These are phyloP conservation scores for Colletotrichum truncatum DNA, from an alignment of 2,329 filamentous ascomycete species.

Conservation along the genomic window DNA sequence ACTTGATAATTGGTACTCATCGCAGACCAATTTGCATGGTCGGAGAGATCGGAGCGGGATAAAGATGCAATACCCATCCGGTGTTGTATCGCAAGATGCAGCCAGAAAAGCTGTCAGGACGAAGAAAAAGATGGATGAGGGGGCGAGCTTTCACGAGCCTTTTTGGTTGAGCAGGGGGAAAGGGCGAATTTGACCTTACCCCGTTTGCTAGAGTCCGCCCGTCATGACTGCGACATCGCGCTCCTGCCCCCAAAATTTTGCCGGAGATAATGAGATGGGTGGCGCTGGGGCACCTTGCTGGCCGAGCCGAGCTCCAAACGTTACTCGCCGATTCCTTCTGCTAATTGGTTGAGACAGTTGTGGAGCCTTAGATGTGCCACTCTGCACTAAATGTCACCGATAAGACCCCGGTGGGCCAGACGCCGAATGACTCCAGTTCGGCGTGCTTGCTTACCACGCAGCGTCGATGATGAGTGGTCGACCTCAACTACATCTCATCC, in stretches of 20 bases:
- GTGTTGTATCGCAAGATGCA: not conserved
- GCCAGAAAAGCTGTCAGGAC: not conserved
- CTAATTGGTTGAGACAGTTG: slow-evolving; percentile 11
- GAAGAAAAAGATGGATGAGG: not conserved
- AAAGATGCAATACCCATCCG: slow-evolving; percentile 5
- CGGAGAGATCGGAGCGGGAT: slow-evolving; percentile 15
- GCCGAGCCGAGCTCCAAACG: slow-evolving; percentile 12
- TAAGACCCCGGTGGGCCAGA: slow-evolving; percentile 23
- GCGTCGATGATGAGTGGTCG: slow-evolving; percentile 26
- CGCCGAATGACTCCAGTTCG: slow-evolving; percentile 27
- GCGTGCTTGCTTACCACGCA: slow-evolving; percentile 27
- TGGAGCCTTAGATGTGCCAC: slow-evolving; percentile 7
- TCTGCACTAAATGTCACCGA: slow-evolving; percentile 20
- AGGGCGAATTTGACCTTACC: slow-evolving; percentile 21
- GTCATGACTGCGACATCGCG: slow-evolving; percentile 30
- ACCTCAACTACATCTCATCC: slow-evolving; percentile 21
- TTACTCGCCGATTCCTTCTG: not conserved
- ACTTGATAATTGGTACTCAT: slow-evolving; percentile 26
- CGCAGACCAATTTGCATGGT: slow-evolving; percentile 27
- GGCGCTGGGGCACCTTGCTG: slow-evolving; percentile 23
- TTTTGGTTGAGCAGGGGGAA: slow-evolving; percentile 7
- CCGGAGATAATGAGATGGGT: slow-evolving; percentile 31
- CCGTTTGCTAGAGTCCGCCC: slow-evolving; percentile 19
- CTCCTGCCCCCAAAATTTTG: slow-evolving; percentile 26
- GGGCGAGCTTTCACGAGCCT: slow-evolving; percentile 23